Evolutionary conservation across 83 land plant genomes (phyloP).

Genomic region (Diphasiastrum complanatum): DNA sequence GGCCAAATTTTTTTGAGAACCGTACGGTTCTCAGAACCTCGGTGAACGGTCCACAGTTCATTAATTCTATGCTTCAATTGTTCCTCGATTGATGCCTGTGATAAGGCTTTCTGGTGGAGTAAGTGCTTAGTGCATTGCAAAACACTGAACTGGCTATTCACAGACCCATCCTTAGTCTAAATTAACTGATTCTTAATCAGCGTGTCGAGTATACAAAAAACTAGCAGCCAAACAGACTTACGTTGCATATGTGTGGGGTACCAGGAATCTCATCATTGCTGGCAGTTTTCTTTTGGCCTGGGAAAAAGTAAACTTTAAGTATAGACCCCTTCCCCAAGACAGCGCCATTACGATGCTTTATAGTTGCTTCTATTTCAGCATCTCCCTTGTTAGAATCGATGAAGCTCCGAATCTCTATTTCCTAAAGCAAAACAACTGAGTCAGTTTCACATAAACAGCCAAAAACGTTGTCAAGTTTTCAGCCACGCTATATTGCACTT

Average conservation of each 20-base stretch:
- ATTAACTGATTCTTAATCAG: no score
- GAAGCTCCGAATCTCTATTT: conserved; percentile 56
- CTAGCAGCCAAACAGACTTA: no score
- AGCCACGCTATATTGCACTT: conserved; percentile 3
- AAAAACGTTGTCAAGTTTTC: background rate
- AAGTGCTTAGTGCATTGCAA: no score
- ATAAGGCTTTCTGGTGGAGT: no score
- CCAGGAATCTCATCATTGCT: conserved; percentile 57
- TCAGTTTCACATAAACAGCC: background rate
- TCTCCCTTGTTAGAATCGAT: conserved; percentile 69
- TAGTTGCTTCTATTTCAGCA: conserved; percentile 78
- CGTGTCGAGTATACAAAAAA: no score
- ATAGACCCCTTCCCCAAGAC: conserved; percentile 82
- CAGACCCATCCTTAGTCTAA: no score
- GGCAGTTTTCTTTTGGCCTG: conserved; percentile 74
- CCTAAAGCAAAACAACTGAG: conserved; percentile 17
- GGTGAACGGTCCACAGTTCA: no score
- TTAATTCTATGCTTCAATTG: no score
- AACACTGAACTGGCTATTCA: no score
- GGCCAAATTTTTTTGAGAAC: no score
- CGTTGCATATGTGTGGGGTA: conserved; percentile 90
- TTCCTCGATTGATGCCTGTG: no score
- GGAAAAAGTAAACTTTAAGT: conserved; percentile 90
- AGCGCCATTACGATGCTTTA: conserved; percentile 84
- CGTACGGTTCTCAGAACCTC: no score